These are phyloP conservation scores for Quercus ilex DNA, from an alignment of 306 rosid species.

Conservation along the genomic window DNA sequence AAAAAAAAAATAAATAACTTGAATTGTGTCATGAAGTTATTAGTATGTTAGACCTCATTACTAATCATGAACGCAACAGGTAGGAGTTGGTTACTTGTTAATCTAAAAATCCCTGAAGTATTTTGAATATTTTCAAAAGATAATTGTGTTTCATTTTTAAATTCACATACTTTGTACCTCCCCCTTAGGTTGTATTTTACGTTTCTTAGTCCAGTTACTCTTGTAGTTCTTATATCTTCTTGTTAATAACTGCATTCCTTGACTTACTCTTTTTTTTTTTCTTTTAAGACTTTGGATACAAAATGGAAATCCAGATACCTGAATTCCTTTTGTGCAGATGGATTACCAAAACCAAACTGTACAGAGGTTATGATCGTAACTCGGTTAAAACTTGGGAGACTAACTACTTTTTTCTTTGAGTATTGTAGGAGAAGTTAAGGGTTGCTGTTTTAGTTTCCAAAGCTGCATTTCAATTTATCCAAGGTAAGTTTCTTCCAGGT, in stretches of 20 bases:
- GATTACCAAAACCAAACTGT: not conserved
- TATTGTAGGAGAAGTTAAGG: constrained; percentile 72
- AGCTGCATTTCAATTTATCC: constrained; percentile 82
- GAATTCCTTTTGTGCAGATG: not conserved
- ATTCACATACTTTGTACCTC: not conserved
- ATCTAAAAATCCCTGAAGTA: not conserved
- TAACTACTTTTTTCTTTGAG: not conserved
- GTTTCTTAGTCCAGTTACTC: not conserved
- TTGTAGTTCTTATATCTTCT: not conserved
- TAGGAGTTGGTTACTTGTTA: too few relatives aligned
- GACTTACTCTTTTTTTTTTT: not conserved
- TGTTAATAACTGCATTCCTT: not conserved
- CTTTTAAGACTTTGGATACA: not conserved
- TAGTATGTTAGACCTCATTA: too few relatives aligned
- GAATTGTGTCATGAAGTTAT: too few relatives aligned
- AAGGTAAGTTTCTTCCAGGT: constrained; percentile 42
- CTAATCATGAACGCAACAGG: too few relatives aligned
- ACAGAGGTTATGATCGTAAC: not conserved
- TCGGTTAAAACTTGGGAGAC: not conserved
- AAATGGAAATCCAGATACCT: not conserved
- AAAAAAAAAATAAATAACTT: too few relatives aligned
- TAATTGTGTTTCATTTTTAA: not conserved
- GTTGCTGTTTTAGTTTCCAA: constrained; percentile 84
- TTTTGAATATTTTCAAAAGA: not conserved
- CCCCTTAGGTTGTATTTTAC: not conserved